These are phyloP conservation scores for Aspergillus nanangensis DNA, from an alignment of 495 filamentous ascomycete species.

Conservation along the genomic window DNA sequence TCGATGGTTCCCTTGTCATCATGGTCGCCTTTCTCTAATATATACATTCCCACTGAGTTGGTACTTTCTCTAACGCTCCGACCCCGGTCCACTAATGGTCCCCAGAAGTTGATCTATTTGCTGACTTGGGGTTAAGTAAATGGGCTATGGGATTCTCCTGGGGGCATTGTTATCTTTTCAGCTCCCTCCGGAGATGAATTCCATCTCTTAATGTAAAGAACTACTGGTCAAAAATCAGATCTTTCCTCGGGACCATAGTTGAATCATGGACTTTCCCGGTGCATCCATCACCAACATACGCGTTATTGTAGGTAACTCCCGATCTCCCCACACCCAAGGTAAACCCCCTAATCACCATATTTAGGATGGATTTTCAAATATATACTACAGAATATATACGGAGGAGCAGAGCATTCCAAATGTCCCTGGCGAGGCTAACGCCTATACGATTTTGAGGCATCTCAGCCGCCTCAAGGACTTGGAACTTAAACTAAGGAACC, in stretches of 20 bases:
- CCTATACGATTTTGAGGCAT: slow-evolving; percentile 41
- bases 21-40: not conserved
- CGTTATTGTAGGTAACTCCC: slow-evolving; percentile 36
- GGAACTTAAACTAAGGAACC: slow-evolving; percentile 33
- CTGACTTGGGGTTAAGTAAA: slow-evolving; percentile 10
- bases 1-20: too few relatives aligned
- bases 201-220: slow-evolving; percentile 18
- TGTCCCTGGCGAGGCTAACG: slow-evolving; percentile 35
- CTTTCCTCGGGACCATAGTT: slow-evolving; percentile 22
- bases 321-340: not conserved
- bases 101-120: slow-evolving; percentile 18
- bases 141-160: slow-evolving; percentile 12
- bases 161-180: slow-evolving; percentile 7
- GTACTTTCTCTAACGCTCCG: not conserved
- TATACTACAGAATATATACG: slow-evolving; percentile 47
- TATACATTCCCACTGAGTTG: not conserved
- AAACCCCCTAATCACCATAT: slow-evolving; percentile 16
- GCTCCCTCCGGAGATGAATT: slow-evolving; percentile 35
- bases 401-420: slow-evolving; percentile 34
- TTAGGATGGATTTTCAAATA: slow-evolving; percentile 46
- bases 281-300: slow-evolving; percentile 43
- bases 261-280: slow-evolving; percentile 48
- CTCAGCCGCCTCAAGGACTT: slow-evolving; percentile 42
- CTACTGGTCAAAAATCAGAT: slow-evolving; percentile 24
- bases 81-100: slow-evolving; percentile 17